Evolutionary conservation across 2,329 filamentous ascomycete species (phyloP), one percentile per base, ranked within the genome.

Genomic region (Grosmannia huntii): DNA sequence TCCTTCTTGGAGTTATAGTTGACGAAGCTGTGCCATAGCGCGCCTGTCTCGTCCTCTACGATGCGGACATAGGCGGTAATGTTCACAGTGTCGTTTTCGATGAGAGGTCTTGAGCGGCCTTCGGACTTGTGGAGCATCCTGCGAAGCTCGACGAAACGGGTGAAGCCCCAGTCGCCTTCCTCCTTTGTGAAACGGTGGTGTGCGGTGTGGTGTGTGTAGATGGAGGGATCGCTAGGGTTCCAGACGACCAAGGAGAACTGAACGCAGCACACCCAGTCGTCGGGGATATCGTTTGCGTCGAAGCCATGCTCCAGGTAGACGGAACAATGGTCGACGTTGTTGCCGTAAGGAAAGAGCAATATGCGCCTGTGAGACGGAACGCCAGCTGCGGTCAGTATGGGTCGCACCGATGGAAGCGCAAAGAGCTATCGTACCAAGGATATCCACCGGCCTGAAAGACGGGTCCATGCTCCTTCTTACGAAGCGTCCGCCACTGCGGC

Each of bases 1-100:
- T 96, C 91, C 70, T 94, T 95, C 75, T 97, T 99, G n/a, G 94
- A 97, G 69, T 99, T 91, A 70, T 99, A 99, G 73, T 92, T 91
- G 69, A 84, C 79, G 70, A 95, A 92, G 72, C 89, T 94, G 73
- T 95, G 89, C 89, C 89, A 95, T 60, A 95, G 70, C 5, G 94
- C 89, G 57, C 89, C 89, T 1, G 89, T 95, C 62, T 91, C 89
- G 66, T 95, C 89, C 67, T 94, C 88, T 54, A 94, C 83, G 55
- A 94, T 77, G 56, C 89, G 81, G 53, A 95, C 80, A 65, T 90
- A 95, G 58, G 89, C 89, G 0, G 89, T 94, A 67, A 95, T 84
- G 67, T 89, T 90, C 66, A 85, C 87, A 9, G 76, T 73, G 59
- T 92, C 87, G 65, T 89, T 83, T 68, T 95, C 89, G 21, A 90